These are phyloP conservation scores for Phytophthora quininea DNA, from an alignment of 352 stramenopile species.

Conservation along the genomic window DNA sequence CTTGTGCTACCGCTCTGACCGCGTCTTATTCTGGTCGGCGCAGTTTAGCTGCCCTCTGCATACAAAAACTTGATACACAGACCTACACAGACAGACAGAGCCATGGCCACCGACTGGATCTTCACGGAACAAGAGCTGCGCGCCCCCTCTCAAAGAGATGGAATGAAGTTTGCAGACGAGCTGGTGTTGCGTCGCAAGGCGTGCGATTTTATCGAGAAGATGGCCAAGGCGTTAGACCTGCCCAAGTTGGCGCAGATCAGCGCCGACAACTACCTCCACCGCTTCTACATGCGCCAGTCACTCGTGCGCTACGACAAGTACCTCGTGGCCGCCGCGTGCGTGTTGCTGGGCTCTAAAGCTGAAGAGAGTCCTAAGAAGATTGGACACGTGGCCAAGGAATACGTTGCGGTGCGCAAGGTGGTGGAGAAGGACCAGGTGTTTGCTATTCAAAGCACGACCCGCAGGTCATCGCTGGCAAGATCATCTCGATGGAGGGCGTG, in stretches of 20 bases:
- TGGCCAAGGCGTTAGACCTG: conserved; percentile 77
- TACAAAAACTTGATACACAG: conserved; percentile 4
- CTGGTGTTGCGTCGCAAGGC: conserved; percentile 72
- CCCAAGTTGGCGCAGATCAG: conserved; percentile 86
- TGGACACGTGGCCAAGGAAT: conserved; percentile 72
- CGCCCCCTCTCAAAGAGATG: conserved; percentile 69
- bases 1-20: conserved; percentile 12
- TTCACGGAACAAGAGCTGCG: conserved; percentile 76
- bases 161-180: conserved; percentile 80
- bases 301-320: conserved; percentile 88
- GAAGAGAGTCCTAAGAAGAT: conserved; percentile 87
- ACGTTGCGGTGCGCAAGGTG: conserved; percentile 69
- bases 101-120: conserved; percentile 71
- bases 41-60: conserved; percentile 21
- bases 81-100: conserved; percentile 9
- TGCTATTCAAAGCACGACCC: conserved; percentile 80
- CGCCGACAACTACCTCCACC: conserved; percentile 88
- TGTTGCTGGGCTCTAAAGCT: conserved; percentile 85
- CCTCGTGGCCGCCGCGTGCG: conserved; percentile 78
- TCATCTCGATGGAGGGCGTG: conserved; percentile 87
- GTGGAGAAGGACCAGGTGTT: conserved; percentile 82
- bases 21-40: not conserved
- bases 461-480: conserved; percentile 65
- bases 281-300: conserved; percentile 88
- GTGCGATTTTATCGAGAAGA: conserved; percentile 90